Base-by-base conservation (phyloP, 768 basidiomycete species). In the Leccinum imitatum region DNA sequence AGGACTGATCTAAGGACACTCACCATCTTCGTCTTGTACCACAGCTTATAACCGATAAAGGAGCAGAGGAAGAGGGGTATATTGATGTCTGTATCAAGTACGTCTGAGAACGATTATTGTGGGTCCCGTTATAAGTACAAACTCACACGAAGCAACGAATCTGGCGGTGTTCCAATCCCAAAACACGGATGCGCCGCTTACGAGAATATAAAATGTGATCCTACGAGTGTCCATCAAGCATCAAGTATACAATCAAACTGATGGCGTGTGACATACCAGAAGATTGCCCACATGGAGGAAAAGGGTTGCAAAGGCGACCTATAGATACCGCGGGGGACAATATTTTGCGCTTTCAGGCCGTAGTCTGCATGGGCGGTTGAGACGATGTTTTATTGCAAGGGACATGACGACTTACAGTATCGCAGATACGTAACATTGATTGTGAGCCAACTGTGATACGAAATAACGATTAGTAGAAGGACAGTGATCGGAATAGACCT, bases 381-480 rank as follows among this genome's bases (percentile, higher is more conserved):
- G n/a, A 54, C 1, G 44, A 70, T 91, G 89, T 0, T 39, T 30
- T n/a, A 9, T 23, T 23, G 17, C 51, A 5, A 57, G 31, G 1
- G 50, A 21, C 39, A 27, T 27, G 5, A 6, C 0, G 17, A 78
- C 86, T 63, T 62, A 85, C 87, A 82, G 79, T 88, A 92, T 73
- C 76, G 83, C 58, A 90, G 67, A 75, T 88, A 93, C 15, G 90
- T 90, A 27, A 90, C 59, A 71, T 87, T 88, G 71, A 90, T 85
- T 35, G 82, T 70, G 61, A 79, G 78, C 89, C 89, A 91, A 51
- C 82, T 77, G 23, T 48, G 56, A 78, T 77, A 30, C 9, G 53
- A 35, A 39, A 77, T 85, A 90, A 48, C 83, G 80, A 39, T 14
- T 3, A 15, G 13, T 15, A 65, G 83, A 85, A 75, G 8, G 3